Evolutionary conservation across 2,329 filamentous ascomycete genomes (phyloP).

Genomic region (Xylariaceae sp.): DNA sequence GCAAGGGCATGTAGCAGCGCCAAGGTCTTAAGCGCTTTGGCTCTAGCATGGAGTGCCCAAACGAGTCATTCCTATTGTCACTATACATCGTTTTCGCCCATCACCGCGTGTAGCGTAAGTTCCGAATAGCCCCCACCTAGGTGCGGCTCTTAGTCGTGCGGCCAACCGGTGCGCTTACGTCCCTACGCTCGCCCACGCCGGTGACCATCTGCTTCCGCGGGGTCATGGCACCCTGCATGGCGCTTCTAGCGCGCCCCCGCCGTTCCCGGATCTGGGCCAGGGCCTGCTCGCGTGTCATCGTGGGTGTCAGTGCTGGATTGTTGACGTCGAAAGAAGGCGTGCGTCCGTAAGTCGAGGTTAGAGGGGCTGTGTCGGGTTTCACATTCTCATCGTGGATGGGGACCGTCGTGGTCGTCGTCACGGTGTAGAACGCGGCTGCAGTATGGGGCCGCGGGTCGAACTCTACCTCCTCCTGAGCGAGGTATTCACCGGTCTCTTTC

Average conservation of each 20-base stretch:
- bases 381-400: constrained; percentile 55
- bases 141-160: constrained; percentile 35
- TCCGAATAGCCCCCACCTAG: constrained; percentile 23
- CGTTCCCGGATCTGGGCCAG: constrained; percentile 77
- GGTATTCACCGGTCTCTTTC: constrained; percentile 20
- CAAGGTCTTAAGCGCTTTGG: no score
- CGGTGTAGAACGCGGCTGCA: constrained; percentile 52
- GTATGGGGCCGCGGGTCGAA: constrained; percentile 50
- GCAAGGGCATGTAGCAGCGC: no score
- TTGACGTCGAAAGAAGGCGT: constrained; percentile 57
- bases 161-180: constrained; percentile 55
- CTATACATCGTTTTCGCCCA: background rate
- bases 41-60: no score
- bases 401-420: constrained; percentile 59
- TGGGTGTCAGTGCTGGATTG: constrained; percentile 66
- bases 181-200: constrained; percentile 51
- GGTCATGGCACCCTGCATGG: constrained; percentile 67
- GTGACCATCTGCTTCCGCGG: constrained; percentile 64
- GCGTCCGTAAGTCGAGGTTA: constrained; percentile 24
- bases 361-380: constrained; percentile 35
- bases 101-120: constrained; percentile 12
- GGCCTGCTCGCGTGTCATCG: constrained; percentile 75
- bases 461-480: constrained; percentile 1
- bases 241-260: constrained; percentile 72
- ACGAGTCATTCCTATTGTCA: background rate